Base-by-base conservation (phyloP, 2,329 filamentous ascomycete species). In the Sodiomyces alkalinus region DNA sequence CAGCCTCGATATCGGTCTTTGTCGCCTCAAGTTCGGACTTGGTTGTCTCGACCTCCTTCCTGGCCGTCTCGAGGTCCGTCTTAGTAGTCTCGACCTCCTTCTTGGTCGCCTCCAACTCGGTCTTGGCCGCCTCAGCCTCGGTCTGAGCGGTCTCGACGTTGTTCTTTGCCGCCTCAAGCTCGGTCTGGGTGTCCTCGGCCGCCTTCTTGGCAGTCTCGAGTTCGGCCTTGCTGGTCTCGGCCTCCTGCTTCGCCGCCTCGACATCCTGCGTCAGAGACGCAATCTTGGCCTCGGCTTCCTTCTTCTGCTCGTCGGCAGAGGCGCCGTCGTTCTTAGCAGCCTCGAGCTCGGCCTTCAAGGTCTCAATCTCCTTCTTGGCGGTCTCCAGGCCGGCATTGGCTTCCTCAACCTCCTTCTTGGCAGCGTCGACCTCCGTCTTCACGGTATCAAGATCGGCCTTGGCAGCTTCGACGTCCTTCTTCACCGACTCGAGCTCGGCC, bases 1-100 rank as follows among this genome's bases (percentile, higher is more conserved):
- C 37, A 4, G 42, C 41, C 12, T 41, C 38, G 17, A 42, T 36
- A 6, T 43, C 41, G 39, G 48, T 43, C 46, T 51, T 46, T 11
- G 38, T 39, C 29, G 42, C 35, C 30, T 48, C 47, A n/a, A 17
- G 14, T 32, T 28, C 21, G 35, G 37, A 15, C 6, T 17, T 13
- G n/a, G 26, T 13, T 12, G 22, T 15, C 22, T 24, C 22, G 11
- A 15, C 12, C 22, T 24, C 22, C n/a, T 13, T 24, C 13, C 9
- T 10, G 13, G 22, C 22, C n/a, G 11, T 15, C 6, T 13, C n/a
- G n/a, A n/a, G 21, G 10, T 20, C 18, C 12, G 13, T 44, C 27
- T 30, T 43, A 39, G 3, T 36, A 30, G 17, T 34, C 30, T 17
- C 44, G 37, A 35, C 37, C 27, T 43, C 38, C 41, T 44, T 43